phyloP scores from a whole-genome alignment of 305 asterid species.

The Fraxinus nigra region DNA sequence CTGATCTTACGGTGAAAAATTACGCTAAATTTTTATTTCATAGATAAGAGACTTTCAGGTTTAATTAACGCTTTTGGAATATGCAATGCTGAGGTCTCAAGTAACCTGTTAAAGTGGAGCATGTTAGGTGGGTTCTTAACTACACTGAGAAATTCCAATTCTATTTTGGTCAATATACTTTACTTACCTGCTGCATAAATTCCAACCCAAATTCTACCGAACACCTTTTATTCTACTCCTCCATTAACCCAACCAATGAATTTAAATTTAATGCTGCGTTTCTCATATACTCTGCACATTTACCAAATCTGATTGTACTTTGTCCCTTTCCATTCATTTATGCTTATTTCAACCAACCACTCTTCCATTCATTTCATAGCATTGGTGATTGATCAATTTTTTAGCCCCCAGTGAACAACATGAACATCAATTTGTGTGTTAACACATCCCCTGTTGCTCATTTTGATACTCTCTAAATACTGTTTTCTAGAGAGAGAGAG shows the following conservation, averaged over 20 bases:
- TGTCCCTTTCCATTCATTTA: background rate
- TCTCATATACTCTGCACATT: constrained; percentile 11
- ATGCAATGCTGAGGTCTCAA: background rate
- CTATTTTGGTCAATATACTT: constrained; percentile 12
- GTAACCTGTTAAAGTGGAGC: constrained; percentile 9
- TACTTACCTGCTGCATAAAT: constrained; percentile 24
- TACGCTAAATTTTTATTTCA: background rate
- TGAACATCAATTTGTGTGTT: background rate
- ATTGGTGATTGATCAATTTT: constrained; percentile 31
- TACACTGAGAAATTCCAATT: background rate
- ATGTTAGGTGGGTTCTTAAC: constrained; percentile 23
- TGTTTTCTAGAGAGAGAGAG: background rate
- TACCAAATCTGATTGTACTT: constrained; percentile 6
- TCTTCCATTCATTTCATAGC: constrained; percentile 42
- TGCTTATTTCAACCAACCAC: constrained; percentile 31
- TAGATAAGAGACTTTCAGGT: background rate
- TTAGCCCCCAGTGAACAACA: constrained; percentile 21
- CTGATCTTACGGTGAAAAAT: background rate
- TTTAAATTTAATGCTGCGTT: constrained; percentile 24
- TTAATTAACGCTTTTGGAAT: background rate
- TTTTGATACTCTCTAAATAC: constrained; percentile 26
- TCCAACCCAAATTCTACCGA: constrained; percentile 47
- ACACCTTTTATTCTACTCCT: constrained; percentile 29
- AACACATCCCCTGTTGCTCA: constrained; percentile 10
- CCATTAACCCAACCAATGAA: constrained; percentile 24